Evolutionary conservation across 2,329 filamentous ascomycete genomes (phyloP), one percentile per base, ranked within the genome.

Genomic region (Magnaporthiopsis incrustans): DNA sequence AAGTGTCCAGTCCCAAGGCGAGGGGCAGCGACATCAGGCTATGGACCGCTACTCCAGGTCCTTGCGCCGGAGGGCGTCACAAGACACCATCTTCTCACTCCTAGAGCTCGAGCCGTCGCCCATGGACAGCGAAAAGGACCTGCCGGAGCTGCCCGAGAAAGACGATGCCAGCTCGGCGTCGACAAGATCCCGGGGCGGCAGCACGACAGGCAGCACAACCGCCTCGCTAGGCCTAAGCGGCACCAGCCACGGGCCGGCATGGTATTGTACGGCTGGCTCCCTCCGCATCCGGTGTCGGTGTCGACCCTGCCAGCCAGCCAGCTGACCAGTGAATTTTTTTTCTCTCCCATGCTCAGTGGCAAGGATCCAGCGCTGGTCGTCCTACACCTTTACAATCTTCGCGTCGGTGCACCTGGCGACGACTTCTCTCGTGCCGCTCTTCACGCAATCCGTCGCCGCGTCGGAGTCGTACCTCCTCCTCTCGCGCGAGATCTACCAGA

Each of bases 401-500:
- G 83, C 89, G 44, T 81, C 85, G 35, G 81, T 95, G 65, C 92
- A 96, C 77, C 80, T 95, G 67, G 82, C 87, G 71, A 96, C 93
- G 70, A 94, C 91, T 44, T 91, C 91, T 10, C 74, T 96, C 58
- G 88, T 96, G 68, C 92, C 92, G 0, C 84, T 95, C 53, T 70
- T 88, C 61, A 91, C 90, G 57, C 85, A 82, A 65, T 91, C 89
- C 59, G 85, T 95, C 8, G 79, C 88, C 11, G 84, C 86, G 63
- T 90, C 90, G 66, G 93, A 97, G 73, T 87, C 87, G 61, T 96
- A 92, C 76, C 87, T 98, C 61, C 88, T 98, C 68, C 90, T 97
- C 75, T 93, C 92, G 33, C 87, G 94, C 66, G 93, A 96, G 61
- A 87, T 95, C 75, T 98, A 98, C 79, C 94, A 97, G 76, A 93